Evolutionary conservation across 2,329 filamentous ascomycete genomes (phyloP).

Genomic region (Fulvia fulva): DNA sequence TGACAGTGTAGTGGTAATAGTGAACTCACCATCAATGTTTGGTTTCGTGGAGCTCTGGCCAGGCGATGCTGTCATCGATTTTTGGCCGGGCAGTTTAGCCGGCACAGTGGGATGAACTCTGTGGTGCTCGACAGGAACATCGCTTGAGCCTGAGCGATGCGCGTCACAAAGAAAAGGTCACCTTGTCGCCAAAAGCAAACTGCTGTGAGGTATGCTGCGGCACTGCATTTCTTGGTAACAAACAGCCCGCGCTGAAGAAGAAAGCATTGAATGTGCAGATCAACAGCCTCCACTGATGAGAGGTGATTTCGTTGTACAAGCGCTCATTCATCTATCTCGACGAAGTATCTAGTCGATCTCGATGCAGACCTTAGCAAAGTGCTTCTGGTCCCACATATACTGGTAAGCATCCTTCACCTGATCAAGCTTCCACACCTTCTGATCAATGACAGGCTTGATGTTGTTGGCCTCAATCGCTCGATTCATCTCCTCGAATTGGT

Average conservation of each 20-base stretch:
- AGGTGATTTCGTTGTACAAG: not conserved
- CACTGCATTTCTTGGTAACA: too few species aligned
- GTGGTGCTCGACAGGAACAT: not conserved
- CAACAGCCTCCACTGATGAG: too few species aligned
- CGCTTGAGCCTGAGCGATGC: too few species aligned
- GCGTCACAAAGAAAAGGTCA: too few species aligned
- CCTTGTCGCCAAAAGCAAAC: too few species aligned
- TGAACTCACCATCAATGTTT: slow-evolving; percentile 7
- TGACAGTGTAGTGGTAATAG: slow-evolving; percentile 8
- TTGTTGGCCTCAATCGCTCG: slow-evolving; percentile 55
- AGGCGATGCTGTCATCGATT: not conserved
- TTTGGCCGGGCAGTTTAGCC: not conserved
- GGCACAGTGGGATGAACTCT: not conserved
- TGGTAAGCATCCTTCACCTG: slow-evolving; percentile 50
- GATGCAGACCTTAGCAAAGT: slow-evolving; percentile 43
- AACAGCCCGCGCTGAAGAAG: too few species aligned
- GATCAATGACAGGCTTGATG: slow-evolving; percentile 57
- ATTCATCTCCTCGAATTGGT: slow-evolving; percentile 58
- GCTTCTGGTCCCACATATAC: slow-evolving; percentile 42
- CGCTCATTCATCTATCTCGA: not conserved
- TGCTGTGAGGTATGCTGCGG: too few species aligned
- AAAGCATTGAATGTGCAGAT: too few species aligned
- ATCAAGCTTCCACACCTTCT: slow-evolving; percentile 53
- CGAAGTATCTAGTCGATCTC: slow-evolving; percentile 31
- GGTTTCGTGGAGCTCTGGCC: not conserved